A percentile compares a stretch with the other conserved stretches of the same genome.
These are phyloP conservation scores for Pleoardoris graminearum DNA, from an alignment of 2,329 filamentous ascomycete genomes.

Conservation along the genomic window DNA sequence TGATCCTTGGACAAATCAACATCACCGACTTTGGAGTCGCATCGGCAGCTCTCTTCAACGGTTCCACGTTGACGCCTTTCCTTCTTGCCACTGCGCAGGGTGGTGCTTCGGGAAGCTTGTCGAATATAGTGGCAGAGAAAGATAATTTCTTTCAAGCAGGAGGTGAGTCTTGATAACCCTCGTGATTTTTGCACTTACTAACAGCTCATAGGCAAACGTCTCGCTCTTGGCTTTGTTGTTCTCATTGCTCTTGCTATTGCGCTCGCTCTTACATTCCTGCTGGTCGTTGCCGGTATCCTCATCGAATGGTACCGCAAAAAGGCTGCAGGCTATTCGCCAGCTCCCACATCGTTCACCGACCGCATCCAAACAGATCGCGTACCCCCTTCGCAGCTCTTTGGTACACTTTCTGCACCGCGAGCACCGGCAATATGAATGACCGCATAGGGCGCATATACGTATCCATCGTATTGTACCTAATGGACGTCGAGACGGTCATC, in stretches of 20 bases:
- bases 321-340: constrained; percentile 79
- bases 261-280: constrained; percentile 73
- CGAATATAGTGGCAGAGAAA: constrained; percentile 81
- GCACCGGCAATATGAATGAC: constrained; percentile 37
- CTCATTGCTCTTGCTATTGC: constrained; percentile 80
- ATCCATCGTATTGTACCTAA: no score
- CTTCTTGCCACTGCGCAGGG: constrained; percentile 70
- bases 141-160: constrained; percentile 70
- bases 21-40: constrained; percentile 77
- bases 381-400: constrained; percentile 52
- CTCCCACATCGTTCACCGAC: constrained; percentile 61
- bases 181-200: constrained; percentile 8
- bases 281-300: constrained; percentile 74
- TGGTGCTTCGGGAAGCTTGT: constrained; percentile 72
- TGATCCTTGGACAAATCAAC: constrained; percentile 82
- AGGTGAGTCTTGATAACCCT: constrained; percentile 54
- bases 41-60: constrained; percentile 87
- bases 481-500: background rate
- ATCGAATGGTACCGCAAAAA: constrained; percentile 76
- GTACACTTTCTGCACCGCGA: constrained; percentile 38
- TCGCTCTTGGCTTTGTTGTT: constrained; percentile 76
- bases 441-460: background rate
- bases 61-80: constrained; percentile 76
- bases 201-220: constrained; percentile 52
- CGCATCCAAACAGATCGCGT: constrained; percentile 55